Evolutionary conservation across 2,329 filamentous ascomycete genomes (phyloP), one percentile per base, ranked within the genome.

Genomic region (Monosporascus cannonballus): DNA sequence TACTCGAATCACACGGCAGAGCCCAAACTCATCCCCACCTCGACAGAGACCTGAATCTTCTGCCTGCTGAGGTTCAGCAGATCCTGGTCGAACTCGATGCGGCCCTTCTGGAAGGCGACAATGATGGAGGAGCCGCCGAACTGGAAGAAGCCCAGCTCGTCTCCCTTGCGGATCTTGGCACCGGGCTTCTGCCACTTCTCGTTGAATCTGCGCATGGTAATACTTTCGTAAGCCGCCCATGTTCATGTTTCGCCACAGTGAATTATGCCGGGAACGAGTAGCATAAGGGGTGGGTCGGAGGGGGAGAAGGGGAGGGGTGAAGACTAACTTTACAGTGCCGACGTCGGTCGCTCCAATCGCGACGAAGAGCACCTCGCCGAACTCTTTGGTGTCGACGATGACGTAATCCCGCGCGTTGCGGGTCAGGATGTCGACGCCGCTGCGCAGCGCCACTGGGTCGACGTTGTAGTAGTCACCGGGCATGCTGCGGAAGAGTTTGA

Each of bases 391-490:
- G 30, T 69, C 64, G 49, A 73, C 69, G n/a, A 67, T 59, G 3
- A 74, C 55, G 47, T 64, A 72, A 44, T 64, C 64, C 39, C 71
- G 55, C n/a, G 68, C 66, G 55, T 73, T 74, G 6, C 59, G 56
- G 6, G 69, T 71, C 53, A 73, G 52, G 22, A 73, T 70, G 50
- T 73, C 66, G 18, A 73, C 64, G 37, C 59, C 51, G 48, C 66
- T 71, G 20, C 57, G 57, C 41, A 64, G 51, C 25, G 62, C 61
- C 34, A 63, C 39, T 5, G 73, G 69, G 56, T 75, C 71, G 25
- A 75, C 71, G 41, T 72, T 65, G 50, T 74, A 75, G 54, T 75
- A 74, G 46, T 72, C 68, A 0, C 73, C 73, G 1, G 71, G 69
- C 17, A 76, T 68, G 9, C 67, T 66, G 47, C 66, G 66, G 49